Evolutionary conservation across 139 green algal species (phyloP).

Genomic region (Yamagishiella unicocca): DNA sequence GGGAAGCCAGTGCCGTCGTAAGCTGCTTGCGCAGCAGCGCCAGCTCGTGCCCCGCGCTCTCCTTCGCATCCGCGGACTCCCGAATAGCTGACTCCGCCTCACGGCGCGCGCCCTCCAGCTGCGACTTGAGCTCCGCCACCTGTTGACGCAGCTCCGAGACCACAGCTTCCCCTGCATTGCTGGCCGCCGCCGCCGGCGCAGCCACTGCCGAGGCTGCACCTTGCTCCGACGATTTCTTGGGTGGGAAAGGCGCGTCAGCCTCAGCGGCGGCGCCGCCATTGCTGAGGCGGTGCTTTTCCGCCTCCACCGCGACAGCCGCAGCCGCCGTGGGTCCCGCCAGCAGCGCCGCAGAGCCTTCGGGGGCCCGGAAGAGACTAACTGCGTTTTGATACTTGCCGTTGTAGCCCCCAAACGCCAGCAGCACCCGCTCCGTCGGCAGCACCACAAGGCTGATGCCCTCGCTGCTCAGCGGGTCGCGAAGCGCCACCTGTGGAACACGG

Average conservation of each 20-base stretch:
- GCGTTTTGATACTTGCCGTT: slow-evolving; percentile 84
- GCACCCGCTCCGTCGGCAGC: slow-evolving; percentile 40
- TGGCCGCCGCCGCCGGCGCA: not conserved
- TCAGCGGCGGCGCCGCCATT: not conserved
- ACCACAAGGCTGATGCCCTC: slow-evolving; percentile 74
- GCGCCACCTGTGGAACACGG: slow-evolving; percentile 47
- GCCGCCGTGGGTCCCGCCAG: not conserved
- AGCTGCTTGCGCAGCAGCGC: slow-evolving; percentile 85
- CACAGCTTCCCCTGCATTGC: not conserved
- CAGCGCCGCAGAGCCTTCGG: slow-evolving; percentile 24
- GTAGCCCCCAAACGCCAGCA: slow-evolving; percentile 87
- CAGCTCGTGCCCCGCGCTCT: slow-evolving; percentile 75
- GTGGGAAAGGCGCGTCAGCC: not conserved
- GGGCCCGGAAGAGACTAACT: slow-evolving; percentile 51
- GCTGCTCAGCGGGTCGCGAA: slow-evolving; percentile 72
- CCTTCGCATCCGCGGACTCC: slow-evolving; percentile 70
- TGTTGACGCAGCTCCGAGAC: not conserved
- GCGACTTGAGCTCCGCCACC: slow-evolving; percentile 40
- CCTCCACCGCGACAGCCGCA: not conserved
- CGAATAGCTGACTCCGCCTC: slow-evolving; percentile 49
- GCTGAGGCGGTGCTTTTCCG: not conserved
- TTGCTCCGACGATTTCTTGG: not conserved
- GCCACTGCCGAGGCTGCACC: slow-evolving; percentile 20
- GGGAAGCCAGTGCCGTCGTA: slow-evolving; percentile 58
- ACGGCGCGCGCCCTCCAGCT: slow-evolving; percentile 55